Base-by-base conservation (phyloP, 2,329 filamentous ascomycete species). In the Ceratocystis variospora region DNA sequence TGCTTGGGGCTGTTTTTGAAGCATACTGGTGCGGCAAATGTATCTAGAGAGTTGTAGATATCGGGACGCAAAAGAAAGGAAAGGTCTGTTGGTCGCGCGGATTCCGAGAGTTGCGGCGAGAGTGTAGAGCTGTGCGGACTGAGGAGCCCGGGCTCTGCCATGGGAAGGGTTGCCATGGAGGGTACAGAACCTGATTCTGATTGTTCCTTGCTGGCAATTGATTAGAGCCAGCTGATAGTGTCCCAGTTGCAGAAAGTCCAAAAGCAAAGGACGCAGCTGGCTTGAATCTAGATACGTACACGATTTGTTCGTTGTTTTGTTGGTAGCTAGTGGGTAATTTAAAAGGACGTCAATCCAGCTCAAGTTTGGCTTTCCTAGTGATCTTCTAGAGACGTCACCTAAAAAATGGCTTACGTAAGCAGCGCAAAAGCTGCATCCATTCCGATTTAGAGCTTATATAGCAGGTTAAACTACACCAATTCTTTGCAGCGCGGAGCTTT, bases 11-110 rank as follows among this genome's bases (percentile, higher is more conserved):
- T 83, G 69, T 83, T 83, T 68, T 89, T 84, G 74, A 96, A 93
- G 2, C 90, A 77, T 0, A 78, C 72, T 0, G 85, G 83, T 12
- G 86, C 75, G 69, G 81, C 79, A 57, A 84, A 80, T 17, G 81
- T 82, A 0, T 87, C 86, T 28, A 96, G 79, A 1, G 87, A 85
- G 73, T 96, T 92, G 77, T 93, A 96, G 66, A 92, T 87, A 69
- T 90, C 84, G 2, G 89, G 86, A 22, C 87, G 84, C 10, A 94
- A 82, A 59, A 96, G 84, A 74, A 88, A 93, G 19, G 86, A 84
- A 70, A 96, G 88, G 77, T 96, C 87, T 71, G 89, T 88, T 17
- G 62, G 41, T 8, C 31, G 48, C n/a, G 22, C 48, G 7, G 66
- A 61, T 28, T 8, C 73, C 69, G 25, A 71, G 69, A 10, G 73